phyloP scores from a whole-genome alignment of 1,284 basidiomycete species.

The Apiotrichum sp. region DNA sequence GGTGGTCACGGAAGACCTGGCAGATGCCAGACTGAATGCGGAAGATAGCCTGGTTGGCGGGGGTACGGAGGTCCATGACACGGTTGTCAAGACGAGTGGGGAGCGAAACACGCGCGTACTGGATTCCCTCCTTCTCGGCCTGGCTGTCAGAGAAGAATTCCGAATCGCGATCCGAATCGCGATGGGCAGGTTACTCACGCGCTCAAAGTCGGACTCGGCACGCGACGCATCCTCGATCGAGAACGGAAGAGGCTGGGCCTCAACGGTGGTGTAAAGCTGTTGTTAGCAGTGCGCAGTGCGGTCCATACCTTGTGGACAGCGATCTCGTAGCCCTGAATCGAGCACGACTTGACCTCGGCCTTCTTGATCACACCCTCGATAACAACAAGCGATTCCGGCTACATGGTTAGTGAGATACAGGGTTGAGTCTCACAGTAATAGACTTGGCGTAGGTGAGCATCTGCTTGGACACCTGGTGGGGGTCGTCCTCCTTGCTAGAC shows the following conservation, averaged over 20 bases:
- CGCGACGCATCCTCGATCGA: slow-evolving; percentile 88
- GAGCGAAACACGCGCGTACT: slow-evolving; percentile 60
- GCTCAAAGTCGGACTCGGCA: slow-evolving; percentile 63
- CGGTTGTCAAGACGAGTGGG: slow-evolving; percentile 95
- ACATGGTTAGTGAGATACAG: neutral
- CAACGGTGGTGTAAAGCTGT: slow-evolving; percentile 70
- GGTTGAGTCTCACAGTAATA: slow-evolving; percentile 50
- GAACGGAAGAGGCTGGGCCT: slow-evolving; percentile 73
- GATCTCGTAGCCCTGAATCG: slow-evolving; percentile 81
- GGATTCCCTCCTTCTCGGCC: slow-evolving; percentile 52
- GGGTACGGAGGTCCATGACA: slow-evolving; percentile 90
- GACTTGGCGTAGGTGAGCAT: slow-evolving; percentile 91
- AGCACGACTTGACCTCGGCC: slow-evolving; percentile 86
- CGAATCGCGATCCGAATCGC: no score
- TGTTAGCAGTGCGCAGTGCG: neutral
- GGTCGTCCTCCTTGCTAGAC: slow-evolving; percentile 50
- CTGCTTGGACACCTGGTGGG: slow-evolving; percentile 82
- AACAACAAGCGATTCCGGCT: slow-evolving; percentile 83
- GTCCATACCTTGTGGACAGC: slow-evolving; percentile 60
- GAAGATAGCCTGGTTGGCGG: slow-evolving; percentile 96
- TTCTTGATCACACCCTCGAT: slow-evolving; percentile 77
- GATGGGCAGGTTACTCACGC: slow-evolving; percentile 20
- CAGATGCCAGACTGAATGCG: slow-evolving; percentile 82
- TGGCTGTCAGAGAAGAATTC: slow-evolving; percentile 6
- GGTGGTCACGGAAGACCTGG: slow-evolving; percentile 79